Percentiles rank a stretch among this genome's conserved stretches.
These are phyloP conservation scores for Clonostachys solani DNA, from an alignment of 2,329 filamentous ascomycete genomes.

Conservation along the genomic window DNA sequence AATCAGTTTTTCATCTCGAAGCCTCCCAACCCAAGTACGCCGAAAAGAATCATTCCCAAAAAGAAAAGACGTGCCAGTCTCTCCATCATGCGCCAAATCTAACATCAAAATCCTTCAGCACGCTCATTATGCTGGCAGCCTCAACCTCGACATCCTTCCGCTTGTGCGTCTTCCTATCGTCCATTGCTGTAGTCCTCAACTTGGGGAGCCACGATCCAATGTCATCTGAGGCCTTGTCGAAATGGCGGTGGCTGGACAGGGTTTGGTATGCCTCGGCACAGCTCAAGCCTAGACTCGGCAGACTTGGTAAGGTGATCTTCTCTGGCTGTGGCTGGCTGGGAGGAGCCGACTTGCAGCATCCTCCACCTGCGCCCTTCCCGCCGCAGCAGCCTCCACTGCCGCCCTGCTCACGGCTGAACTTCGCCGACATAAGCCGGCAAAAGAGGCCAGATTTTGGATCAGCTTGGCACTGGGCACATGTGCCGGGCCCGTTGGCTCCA, in stretches of 20 bases:
- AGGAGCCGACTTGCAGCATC: constrained; percentile 56
- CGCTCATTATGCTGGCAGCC: constrained; percentile 79
- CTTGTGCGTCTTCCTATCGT: constrained; percentile 13
- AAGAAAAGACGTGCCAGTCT: constrained; percentile 1
- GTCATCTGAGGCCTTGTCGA: constrained; percentile 68
- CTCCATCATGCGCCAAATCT: constrained; percentile 53
- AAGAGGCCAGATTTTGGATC: constrained; percentile 80
- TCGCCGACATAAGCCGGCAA: constrained; percentile 75
- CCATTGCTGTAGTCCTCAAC: constrained; percentile 55
- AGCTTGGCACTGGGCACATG: constrained; percentile 71
- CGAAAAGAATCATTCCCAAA: not conserved
- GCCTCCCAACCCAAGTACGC: no score
- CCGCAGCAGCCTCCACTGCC: constrained; percentile 53
- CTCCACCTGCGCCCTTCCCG: constrained; percentile 52
- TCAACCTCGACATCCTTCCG: constrained; percentile 67
- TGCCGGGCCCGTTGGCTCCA: constrained; percentile 68
- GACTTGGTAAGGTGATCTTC: constrained; percentile 27
- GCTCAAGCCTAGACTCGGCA: constrained; percentile 55
- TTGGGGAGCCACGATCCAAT: constrained; percentile 73
- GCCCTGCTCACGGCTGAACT: constrained; percentile 39
- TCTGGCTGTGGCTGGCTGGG: constrained; percentile 13
- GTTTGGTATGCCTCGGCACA: constrained; percentile 79
- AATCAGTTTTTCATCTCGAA: no score
- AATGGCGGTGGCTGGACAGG: constrained; percentile 71
- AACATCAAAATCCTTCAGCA: constrained; percentile 77